phyloP scores from a whole-genome alignment of 2,329 filamentous ascomycete genomes.

The Myriosclerotinia curreyana region DNA sequence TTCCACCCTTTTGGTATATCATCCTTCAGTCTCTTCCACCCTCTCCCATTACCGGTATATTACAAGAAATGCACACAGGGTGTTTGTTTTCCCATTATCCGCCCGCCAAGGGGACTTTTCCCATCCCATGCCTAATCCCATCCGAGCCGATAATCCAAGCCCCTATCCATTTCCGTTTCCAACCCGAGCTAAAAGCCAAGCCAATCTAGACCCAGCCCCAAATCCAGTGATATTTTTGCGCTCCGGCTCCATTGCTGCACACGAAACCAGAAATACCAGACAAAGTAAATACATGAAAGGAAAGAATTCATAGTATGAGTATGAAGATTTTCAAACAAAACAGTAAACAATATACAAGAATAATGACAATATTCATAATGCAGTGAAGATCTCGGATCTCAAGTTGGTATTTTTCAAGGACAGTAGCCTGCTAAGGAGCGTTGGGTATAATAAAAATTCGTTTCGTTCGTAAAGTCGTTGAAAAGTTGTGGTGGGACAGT shows the following conservation, averaged over 20 bases:
- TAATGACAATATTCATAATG: conserved; percentile 12
- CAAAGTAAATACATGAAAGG: conserved; percentile 10
- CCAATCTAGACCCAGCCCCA: conserved; percentile 12
- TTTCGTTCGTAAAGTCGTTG: conserved; percentile 24
- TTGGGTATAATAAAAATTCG: conserved; percentile 26
- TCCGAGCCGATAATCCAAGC: conserved; percentile 17
- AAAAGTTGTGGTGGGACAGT: conserved; percentile 9
- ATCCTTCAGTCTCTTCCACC: background rate
- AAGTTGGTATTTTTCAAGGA: conserved; percentile 23
- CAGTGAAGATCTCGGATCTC: conserved; percentile 12
- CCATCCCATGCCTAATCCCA: conserved; percentile 3
- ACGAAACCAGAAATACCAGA: background rate
- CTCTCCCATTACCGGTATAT: conserved; percentile 10
- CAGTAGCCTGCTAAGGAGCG: conserved; percentile 37
- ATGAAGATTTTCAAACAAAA: conserved; percentile 7
- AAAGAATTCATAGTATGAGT: conserved; percentile 9
- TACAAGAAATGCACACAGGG: conserved; percentile 10
- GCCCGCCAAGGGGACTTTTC: conserved; percentile 9
- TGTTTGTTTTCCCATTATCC: conserved; percentile 15
- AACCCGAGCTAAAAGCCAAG: conserved; percentile 13
- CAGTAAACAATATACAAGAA: conserved; percentile 21
- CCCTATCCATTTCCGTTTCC: conserved; percentile 10
- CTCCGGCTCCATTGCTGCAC: conserved; percentile 20
- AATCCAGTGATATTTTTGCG: conserved; percentile 14
- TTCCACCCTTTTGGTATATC: conserved; percentile 8